Base-by-base conservation (phyloP, 768 basidiomycete genomes). In the Lyophyllum semitale region DNA sequence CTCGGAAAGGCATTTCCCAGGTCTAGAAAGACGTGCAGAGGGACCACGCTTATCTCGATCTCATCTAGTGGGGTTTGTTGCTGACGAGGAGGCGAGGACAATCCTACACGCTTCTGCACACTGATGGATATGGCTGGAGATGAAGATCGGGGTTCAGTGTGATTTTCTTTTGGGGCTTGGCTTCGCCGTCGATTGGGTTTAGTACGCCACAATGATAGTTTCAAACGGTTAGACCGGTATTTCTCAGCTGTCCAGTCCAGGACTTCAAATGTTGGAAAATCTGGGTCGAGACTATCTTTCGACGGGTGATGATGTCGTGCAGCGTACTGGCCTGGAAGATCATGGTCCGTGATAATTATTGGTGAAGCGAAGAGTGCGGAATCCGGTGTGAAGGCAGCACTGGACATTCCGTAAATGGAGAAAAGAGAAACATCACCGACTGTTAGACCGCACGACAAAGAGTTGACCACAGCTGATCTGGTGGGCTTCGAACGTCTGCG, bases 1-100 rank as follows among this genome's bases (percentile, higher is more conserved):
- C 71, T 60, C 55, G 73, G 64, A 47, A 83, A 59, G 18, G 77
- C 59, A 51, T 73, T 66, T 30, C 70, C 79, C 43, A 92, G 71
- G 66, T 95, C 92, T 25, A 91, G 48, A 63, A 93, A 91, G n/a
- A 89, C 38, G 63, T 94, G 93, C 9, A 95, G 61, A 9, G 93
- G 88, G 9, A 74, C 73, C 8, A 83, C 46, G n/a, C 66, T 64
- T n/a, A 83, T 63, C 26, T 79, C 73, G 29, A 84, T 47, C 4
- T 73, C 63, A 30, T 56, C 44, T 7, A 37, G 29, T 32, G 44
- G 18, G 22, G 27, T 33, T 37, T 27, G 4, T 25, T 22, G 33
- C 33, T 30, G 30, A 41, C 32, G 41, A 13, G 15, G 50, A 40
- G 46, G 48, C 5, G 25, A 23, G 3, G 15, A 12, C 17, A 13